Base-by-base conservation (phyloP, 352 stramenopile genomes). In the Phytophthora constricta region DNA sequence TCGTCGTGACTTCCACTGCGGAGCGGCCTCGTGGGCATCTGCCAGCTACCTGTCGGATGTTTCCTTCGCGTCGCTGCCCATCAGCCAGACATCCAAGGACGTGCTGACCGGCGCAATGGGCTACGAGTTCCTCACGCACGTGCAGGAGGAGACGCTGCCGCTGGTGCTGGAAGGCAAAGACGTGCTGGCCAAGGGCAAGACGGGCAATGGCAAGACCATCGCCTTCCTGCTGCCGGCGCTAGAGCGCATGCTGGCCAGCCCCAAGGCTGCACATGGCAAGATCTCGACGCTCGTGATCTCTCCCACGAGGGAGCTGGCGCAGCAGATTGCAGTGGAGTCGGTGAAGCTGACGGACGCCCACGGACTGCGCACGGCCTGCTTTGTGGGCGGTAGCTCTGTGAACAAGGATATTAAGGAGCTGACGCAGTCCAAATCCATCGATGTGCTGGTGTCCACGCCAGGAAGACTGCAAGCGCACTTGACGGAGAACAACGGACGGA, bases 401-500 rank as follows among this genome's bases (percentile, higher is more conserved):
- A 80, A 86, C 42, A 81, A 87, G 62, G 85, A 92, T 47, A 49
- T 78, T 1, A 76, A 79, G 65, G 67, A 76, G 46, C 62, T 95
- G 9, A 76, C 65, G 2, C 57, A 69, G 8, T 20, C 59, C 11
- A 58, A 49, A 14, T 66, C 74, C 4, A 81, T 97, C 10, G 87
- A 99, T 71, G 95, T 99, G 54, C 74, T 99, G 4, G 94, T 99
- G 28, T 95, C 95, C 23, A 99, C 97, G 19, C 97, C 97, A 10
- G 97, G 97, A 31, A 82, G 97, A 65, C 82, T 99, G 20, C 76
- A 98, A 16, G 97, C 99, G 82, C 97, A 99, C 70, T 70, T 99
- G 22, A 81, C 93, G 50, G 98, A 99, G 67, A 76, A 91, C 68
- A 97, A 92, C 22, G 95, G 89, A 46, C 84, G 89, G 26, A 95